Conservation (phyloP, 225 moss, liverwort and hornwort species). For the Thuidium tamariscinum region DNA sequence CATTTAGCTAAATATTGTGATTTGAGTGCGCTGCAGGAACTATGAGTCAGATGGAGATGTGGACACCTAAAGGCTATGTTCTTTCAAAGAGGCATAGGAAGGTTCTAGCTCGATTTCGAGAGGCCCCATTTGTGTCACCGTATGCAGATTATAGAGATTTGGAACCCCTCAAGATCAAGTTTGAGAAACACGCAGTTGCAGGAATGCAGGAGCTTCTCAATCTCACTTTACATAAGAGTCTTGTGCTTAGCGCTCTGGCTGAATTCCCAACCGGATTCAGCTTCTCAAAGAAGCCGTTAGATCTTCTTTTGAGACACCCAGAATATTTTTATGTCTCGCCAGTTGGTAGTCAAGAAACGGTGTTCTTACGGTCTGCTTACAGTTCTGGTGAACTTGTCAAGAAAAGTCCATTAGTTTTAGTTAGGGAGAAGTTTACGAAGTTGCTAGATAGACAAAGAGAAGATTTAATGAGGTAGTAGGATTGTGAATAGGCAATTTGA, state of each 20-base stretch:
- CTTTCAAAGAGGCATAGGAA: slow-evolving; percentile 42
- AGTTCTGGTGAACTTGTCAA: slow-evolving; percentile 5
- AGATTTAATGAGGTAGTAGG: background rate
- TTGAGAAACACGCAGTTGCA: slow-evolving; percentile 48
- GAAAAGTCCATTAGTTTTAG: background rate
- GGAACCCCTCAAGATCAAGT: slow-evolving; percentile 8
- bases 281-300: slow-evolving; percentile 29
- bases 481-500: background rate
- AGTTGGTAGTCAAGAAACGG: slow-evolving; percentile 24
- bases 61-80: slow-evolving; percentile 27
- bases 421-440: slow-evolving; percentile 21
- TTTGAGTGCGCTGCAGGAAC: slow-evolving; percentile 21
- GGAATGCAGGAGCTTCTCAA: slow-evolving; percentile 51
- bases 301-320: slow-evolving; percentile 35
- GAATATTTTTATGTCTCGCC: slow-evolving; percentile 38
- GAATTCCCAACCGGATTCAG: slow-evolving; percentile 26
- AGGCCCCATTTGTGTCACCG: slow-evolving; percentile 49
- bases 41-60: slow-evolving; percentile 37
- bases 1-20: background rate
- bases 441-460: slow-evolving; percentile 1
- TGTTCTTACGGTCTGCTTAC: slow-evolving; percentile 39
- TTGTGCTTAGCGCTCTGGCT: slow-evolving; percentile 4
- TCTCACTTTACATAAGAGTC: slow-evolving; percentile 27
- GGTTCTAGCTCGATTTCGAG: slow-evolving; percentile 31
- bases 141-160: slow-evolving; percentile 23